Evolutionary conservation across 768 basidiomycete species (phyloP), one percentile per base, ranked within the genome.

Genomic region (Mycena sanguinolenta): DNA sequence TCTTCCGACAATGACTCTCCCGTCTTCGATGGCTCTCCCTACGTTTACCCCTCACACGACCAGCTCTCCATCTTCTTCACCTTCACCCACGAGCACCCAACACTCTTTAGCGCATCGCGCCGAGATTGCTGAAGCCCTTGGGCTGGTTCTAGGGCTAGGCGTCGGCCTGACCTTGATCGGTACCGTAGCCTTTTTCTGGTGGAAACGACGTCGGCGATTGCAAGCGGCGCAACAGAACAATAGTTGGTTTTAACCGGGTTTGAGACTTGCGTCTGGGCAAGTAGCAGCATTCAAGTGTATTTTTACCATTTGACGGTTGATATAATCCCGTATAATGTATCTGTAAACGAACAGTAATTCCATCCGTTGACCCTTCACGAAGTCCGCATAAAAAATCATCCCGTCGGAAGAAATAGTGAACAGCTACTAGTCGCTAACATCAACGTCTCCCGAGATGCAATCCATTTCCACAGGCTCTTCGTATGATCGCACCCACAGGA

Each of bases 1-100:
- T 23, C 77, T 84, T 36, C 84, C 84, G 28, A 77, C 80, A 9
- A 69, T 74, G 65, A 82, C 83, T 0, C 77, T 84, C 13, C 83
- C 84, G 0, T 75, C 81, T 1, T 78, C 82, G 1, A 76, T 78
- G 27, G 74, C 81, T n/a, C 74, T 83, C 17, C 82, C 82, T 58
- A 77, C 79, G 0, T 82, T 80, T 58, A 68, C 69, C n/a, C 71
- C 75, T 23, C 25, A 19, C 6, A 12, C 74, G 5, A 67, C 61
- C 38, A 64, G 59, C 25, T 54, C 66, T 17, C 25, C 52, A 19
- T 66, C 65, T 13, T 16, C 63, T 2, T 67, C 73, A 28, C 52
- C 77, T 21, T 72, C 68, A n/a, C 68, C 75, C 17, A 58, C 63
- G n/a, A 72, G 63, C 36, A 55, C 75, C 12, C 42, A 30, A 12